Evolutionary conservation across 129 eudicot species (phyloP).

Genomic region (Escallonia rubra): DNA sequence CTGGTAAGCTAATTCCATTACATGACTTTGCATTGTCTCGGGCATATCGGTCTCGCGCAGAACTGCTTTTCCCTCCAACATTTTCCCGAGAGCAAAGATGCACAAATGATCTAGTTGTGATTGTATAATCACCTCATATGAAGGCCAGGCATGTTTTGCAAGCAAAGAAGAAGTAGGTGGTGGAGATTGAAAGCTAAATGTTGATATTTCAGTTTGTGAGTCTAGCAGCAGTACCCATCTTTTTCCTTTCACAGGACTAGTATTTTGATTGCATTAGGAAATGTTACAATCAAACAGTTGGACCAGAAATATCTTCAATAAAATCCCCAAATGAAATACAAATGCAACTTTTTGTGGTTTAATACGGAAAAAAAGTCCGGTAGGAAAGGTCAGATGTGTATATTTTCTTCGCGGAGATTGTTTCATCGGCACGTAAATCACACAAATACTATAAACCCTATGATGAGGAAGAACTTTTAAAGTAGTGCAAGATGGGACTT

Average conservation of each 20-base stretch:
- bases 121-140: background rate
- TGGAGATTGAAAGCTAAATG: conserved; percentile 4
- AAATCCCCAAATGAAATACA: no score
- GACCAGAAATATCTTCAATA: no score
- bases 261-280: no score
- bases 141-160: background rate
- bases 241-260: conserved; percentile 7
- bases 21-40: conserved; percentile 11
- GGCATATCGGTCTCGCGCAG: conserved; percentile 16
- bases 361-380: background rate
- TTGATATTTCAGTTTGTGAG: conserved; percentile 6
- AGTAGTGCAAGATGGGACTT: no score
- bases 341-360: background rate
- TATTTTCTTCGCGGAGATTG: conserved; percentile 15
- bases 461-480: no score
- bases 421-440: conserved; percentile 9
- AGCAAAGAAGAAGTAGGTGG: background rate
- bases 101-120: background rate
- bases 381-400: background rate
- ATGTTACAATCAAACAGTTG: background rate
- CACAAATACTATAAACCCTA: background rate
- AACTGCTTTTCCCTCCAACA: conserved; percentile 16
- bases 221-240: background rate
- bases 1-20: conserved; percentile 15
- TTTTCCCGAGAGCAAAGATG: background rate